Evolutionary conservation across 148 eudicot genomes (phyloP), one percentile per base, ranked within the genome.

Genomic region (Dysphania ambrosioides): DNA sequence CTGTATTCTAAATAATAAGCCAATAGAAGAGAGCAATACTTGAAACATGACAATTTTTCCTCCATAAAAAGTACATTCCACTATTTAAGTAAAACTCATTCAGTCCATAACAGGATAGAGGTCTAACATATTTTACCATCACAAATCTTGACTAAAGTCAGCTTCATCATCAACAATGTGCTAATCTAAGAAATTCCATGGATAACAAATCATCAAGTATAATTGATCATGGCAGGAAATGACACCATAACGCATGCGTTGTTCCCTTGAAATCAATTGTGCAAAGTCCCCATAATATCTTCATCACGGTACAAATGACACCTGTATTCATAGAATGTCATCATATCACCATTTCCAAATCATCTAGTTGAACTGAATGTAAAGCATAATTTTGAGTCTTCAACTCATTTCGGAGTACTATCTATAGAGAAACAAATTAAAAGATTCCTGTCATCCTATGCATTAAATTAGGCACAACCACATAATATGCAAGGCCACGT

Each of bases 221-320:
- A 56, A 75, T 74, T 23, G 59, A 58, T 23, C 24, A 72, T 47
- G 63, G 47, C 73, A 66, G 68, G 35, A n/a, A 24, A 67, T 42
- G 30, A 24, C 47, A 60, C 62, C 23, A 31, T 8, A n/a, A 66
- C n/a, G n/a, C n/a, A n/a, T n/a, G n/a, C n/a, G n/a, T n/a, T n/a
- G n/a, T n/a, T n/a, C n/a, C n/a, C n/a, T n/a, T n/a, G n/a, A n/a
- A 44, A 63, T 78, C 73, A 82, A 62, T 78, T 82, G 51, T 75
- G 85, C 38, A 82, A 31, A 13, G 85, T 82, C 18, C 85, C 85
- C 64, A 78, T 56, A 57, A 82, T 78, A 72, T 82, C 85, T 40
- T 82, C 85, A 60, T 82, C 85, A 18, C 79, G 81, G 66, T 34
- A 82, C 77, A 82, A 75, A 27, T 75, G 77, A 34, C 32, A 79